A percentile compares a stretch with the other conserved stretches of the same genome.
phyloP scores from a whole-genome alignment of 768 basidiomycete genomes.

The Trametes cubensis region DNA sequence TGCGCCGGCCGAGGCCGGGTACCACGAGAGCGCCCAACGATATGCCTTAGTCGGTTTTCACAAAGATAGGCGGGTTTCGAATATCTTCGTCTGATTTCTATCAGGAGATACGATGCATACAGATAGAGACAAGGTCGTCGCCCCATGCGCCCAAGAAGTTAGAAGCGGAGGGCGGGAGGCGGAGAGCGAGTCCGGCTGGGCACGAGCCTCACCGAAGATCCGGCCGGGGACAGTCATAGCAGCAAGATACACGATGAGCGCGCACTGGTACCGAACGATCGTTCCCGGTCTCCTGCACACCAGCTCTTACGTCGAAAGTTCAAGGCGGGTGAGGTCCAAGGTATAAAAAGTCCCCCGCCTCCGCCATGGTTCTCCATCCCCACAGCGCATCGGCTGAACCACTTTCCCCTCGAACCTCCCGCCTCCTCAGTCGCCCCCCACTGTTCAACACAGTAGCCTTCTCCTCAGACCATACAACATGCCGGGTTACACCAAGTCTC shows the following conservation, averaged over 20 bases:
- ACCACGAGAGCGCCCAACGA: background rate
- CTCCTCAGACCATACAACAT: conserved; percentile 8
- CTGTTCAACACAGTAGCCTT: conserved; percentile 16
- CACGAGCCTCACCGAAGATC: conserved; percentile 20
- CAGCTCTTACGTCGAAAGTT: background rate
- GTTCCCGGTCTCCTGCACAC: conserved; percentile 11
- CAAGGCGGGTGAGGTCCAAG: background rate
- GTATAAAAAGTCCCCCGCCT: conserved; percentile 20
- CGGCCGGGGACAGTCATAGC: conserved; percentile 18
- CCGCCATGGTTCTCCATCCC: conserved; percentile 13
- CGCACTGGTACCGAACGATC: conserved; percentile 18
- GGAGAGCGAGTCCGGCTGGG: conserved; percentile 6
- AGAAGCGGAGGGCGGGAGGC: background rate
- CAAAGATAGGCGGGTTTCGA: background rate
- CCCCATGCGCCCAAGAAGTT: background rate
- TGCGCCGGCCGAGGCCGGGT: background rate
- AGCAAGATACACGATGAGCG: conserved; percentile 17
- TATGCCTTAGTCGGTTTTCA: background rate
- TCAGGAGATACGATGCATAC: background rate
- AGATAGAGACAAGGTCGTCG: background rate
- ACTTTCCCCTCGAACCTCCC: conserved; percentile 13
- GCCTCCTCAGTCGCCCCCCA: background rate
- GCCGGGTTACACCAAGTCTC: conserved; percentile 21
- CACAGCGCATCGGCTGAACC: conserved; percentile 19
- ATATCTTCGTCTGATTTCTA: background rate